Evolutionary conservation across 1,284 basidiomycete species (phyloP), one percentile per base, ranked within the genome.

Genomic region (Moniliophthora roreri): DNA sequence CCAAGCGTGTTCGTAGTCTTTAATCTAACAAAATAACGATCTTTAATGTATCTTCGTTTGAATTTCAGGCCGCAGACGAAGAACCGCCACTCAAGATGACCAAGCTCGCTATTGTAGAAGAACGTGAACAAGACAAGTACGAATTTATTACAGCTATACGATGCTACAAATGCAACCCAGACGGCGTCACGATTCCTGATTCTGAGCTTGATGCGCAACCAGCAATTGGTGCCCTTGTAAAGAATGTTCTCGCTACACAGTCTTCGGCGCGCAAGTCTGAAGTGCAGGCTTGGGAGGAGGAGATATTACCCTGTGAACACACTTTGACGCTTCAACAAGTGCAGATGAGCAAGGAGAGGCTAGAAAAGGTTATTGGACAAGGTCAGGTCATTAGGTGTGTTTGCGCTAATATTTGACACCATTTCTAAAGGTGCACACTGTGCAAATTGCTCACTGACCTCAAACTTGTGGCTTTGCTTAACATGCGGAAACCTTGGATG

Each of bases 201-300:
- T 26, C 44, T 46, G 44, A 46, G 28, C 24, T 46, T 11, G 28
- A 24, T 28, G 44, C 24, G 13, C 44, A 46, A 26, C 24, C 44
- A 8, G 57, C 87, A 81, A 73, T 85, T 48, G 75, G 81, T 52
- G 65, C 74, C 0, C 74, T 95, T 9, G 75, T 86, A 3, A 76
- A 84, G n/a, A 85, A 82, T 0, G 79, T 97, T 52, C 87, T 97
- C 83, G 76, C 79, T 1, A 87, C 93, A 0, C 76, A 94, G 61
- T 93, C 93, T 0, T 96, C 94, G 0, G 89, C 93, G 0, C 90
- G 94, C 50, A 90, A 95, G 65, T 92, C 88, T 1, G 95, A 98
- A 66, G 92, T 99, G 53, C 91, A 98, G 70, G 92, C 95, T 1
- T 99, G 97, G 96, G 93, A 97, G 66, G 95, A 98, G 69, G 96